A percentile compares a stretch with the other conserved stretches of the same genome.
phyloP scores from a whole-genome alignment of 495 filamentous ascomycete genomes.

The Aspergillus ostianus region DNA sequence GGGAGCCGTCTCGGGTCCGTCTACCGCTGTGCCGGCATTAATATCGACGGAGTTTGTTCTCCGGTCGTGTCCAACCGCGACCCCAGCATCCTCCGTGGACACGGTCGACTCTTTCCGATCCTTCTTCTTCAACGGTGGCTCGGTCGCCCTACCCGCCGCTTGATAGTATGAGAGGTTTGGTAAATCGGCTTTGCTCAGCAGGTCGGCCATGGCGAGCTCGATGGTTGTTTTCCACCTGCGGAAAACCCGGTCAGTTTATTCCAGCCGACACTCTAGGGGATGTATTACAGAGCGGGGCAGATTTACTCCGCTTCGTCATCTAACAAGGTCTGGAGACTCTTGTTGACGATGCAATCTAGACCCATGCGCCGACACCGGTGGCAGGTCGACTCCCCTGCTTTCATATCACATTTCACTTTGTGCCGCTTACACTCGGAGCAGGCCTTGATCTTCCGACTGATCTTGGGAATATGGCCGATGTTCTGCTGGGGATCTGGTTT shows the following conservation, averaged over 20 bases:
- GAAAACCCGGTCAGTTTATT: neutral
- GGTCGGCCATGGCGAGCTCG: constrained; percentile 46
- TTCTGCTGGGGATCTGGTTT: constrained; percentile 30
- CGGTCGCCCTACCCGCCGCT: constrained; percentile 33
- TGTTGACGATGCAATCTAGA: constrained; percentile 53
- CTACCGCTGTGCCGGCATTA: constrained; percentile 9
- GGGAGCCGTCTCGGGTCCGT: constrained; percentile 20
- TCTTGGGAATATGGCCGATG: constrained; percentile 45
- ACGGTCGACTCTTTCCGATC: constrained; percentile 40
- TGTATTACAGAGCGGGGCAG: constrained; percentile 4
- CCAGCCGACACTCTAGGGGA: neutral
- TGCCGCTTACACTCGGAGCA: constrained; percentile 56
- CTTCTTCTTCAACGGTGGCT: constrained; percentile 35
- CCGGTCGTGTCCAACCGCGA: constrained; percentile 14
- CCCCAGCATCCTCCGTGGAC: constrained; percentile 35
- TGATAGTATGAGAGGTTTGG: constrained; percentile 49
- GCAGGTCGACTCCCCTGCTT: constrained; percentile 42
- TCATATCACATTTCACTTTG: constrained; percentile 55
- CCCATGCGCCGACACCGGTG: constrained; percentile 51
- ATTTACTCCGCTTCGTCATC: constrained; percentile 50
- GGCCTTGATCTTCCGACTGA: constrained; percentile 55
- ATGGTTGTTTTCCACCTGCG: constrained; percentile 47
- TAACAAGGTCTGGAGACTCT: constrained; percentile 54
- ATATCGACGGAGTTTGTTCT: constrained; percentile 20
- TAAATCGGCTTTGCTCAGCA: constrained; percentile 45